A percentile compares a stretch with the other conserved stretches of the same genome.
phyloP scores from a whole-genome alignment of 352 stramenopile species.

The Globisporangium polare region DNA sequence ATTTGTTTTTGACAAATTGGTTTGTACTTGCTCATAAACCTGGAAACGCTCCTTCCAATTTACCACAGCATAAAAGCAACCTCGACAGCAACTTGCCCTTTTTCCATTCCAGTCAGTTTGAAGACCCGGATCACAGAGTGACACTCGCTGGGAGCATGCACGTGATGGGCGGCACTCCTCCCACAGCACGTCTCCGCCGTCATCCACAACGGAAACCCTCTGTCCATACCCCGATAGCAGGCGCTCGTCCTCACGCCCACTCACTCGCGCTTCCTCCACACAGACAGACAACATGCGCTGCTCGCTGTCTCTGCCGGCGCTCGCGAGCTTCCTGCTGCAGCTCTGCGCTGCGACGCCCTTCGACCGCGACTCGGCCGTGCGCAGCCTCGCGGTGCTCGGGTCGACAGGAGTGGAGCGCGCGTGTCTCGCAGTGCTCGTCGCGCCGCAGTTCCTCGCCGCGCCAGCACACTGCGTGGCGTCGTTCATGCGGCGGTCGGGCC shows the following conservation, averaged over 20 bases:
- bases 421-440: constrained; percentile 7
- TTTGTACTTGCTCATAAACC: no score
- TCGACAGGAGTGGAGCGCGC: not conserved
- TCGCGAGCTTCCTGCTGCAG: not conserved
- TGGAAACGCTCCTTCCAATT: no score
- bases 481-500: not conserved
- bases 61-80: no score
- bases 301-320: not conserved
- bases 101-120: no score
- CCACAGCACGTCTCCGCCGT: no score
- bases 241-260: not conserved
- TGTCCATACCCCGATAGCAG: no score
- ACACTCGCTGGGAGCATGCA: no score
- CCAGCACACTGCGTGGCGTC: constrained; percentile 8
- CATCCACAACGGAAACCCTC: no score
- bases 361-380: constrained; percentile 3
- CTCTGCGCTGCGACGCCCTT: not conserved
- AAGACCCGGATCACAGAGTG: no score
- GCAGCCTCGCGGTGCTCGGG: not conserved
- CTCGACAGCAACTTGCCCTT: no score
- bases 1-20: no score
- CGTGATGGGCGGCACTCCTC: no score
- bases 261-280: not conserved
- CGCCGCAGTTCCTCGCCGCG: constrained; percentile 1
- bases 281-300: not conserved